Evolutionary conservation across 2,329 filamentous ascomycete species (phyloP).

Genomic region (Shiraia sp.): DNA sequence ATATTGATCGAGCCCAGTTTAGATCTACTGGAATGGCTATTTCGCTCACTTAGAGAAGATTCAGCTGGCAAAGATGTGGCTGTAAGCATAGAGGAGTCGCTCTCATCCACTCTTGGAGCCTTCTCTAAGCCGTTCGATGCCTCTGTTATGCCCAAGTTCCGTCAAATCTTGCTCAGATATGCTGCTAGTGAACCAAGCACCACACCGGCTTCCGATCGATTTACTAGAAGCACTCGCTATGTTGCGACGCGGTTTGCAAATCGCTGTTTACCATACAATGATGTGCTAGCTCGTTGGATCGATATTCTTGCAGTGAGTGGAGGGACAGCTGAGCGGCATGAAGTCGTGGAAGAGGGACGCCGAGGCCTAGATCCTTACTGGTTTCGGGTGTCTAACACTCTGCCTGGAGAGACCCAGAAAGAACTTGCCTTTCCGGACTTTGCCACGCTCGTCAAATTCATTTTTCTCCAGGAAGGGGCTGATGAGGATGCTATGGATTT

Average conservation of each 20-base stretch:
- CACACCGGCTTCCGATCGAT: slow-evolving; percentile 45
- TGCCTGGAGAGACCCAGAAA: slow-evolving; percentile 28
- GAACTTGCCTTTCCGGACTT: slow-evolving; percentile 48
- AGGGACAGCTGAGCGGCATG: slow-evolving; percentile 69
- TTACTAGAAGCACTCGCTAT: slow-evolving; percentile 68
- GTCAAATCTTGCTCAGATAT: slow-evolving; percentile 40
- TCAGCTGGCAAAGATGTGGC: slow-evolving; percentile 72
- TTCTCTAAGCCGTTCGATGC: slow-evolving; percentile 53
- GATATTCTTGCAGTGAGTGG: slow-evolving; percentile 79
- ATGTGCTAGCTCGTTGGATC: slow-evolving; percentile 82
- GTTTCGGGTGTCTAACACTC: slow-evolving; percentile 64
- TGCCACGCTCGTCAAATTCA: slow-evolving; percentile 48
- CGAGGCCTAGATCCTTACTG: slow-evolving; percentile 83
- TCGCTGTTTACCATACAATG: slow-evolving; percentile 77
- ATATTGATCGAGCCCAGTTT: slow-evolving; percentile 56
- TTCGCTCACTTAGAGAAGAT: slow-evolving; percentile 80
- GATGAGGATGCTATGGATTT: slow-evolving; percentile 42
- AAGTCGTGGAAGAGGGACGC: slow-evolving; percentile 86
- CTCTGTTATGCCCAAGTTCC: slow-evolving; percentile 45
- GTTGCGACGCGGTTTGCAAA: slow-evolving; percentile 89
- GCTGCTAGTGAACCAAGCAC: slow-evolving; percentile 19
- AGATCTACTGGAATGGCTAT: slow-evolving; percentile 74
- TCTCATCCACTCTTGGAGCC: slow-evolving; percentile 74
- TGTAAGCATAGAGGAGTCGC: slow-evolving; percentile 84
- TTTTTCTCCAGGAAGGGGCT: slow-evolving; percentile 47